Percentiles rank a stretch among this genome's conserved stretches.
Evolutionary conservation across 129 eudicot genomes (phyloP).

Genomic region (Glebionis coronaria): DNA sequence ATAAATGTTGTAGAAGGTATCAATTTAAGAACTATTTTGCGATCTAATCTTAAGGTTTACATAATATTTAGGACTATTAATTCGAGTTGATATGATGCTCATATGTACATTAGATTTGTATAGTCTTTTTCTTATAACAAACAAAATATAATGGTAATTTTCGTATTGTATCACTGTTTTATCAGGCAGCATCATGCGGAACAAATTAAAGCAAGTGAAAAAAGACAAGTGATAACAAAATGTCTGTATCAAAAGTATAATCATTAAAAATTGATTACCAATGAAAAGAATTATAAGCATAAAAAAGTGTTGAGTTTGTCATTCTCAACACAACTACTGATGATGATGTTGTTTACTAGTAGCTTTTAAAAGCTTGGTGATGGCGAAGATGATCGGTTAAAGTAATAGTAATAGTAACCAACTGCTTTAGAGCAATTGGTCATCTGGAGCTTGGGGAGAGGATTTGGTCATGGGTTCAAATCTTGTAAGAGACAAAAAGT

Average conservation of each 20-base stretch:
- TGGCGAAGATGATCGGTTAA: no score
- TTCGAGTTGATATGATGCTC: not conserved
- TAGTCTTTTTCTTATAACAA: not conserved
- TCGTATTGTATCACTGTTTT: not conserved
- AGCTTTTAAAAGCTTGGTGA: no score
- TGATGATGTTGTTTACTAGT: no score
- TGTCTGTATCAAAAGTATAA: not conserved
- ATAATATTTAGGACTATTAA: not conserved
- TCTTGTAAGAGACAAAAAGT: no score
- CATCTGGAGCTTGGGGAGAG: no score
- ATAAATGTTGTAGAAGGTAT: not conserved
- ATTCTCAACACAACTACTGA: no score
- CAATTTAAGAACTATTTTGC: not conserved
- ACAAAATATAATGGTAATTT: not conserved
- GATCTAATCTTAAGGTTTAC: not conserved
- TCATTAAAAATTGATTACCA: constrained; percentile 13
- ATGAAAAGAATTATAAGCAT: constrained; percentile 20
- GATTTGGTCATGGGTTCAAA: no score
- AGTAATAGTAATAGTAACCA: no score
- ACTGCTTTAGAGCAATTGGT: no score
- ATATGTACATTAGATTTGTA: not conserved
- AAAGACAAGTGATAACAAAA: not conserved
- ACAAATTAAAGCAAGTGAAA: constrained; percentile 15
- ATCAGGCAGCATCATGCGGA: constrained; percentile 11
- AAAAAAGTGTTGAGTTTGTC: constrained; percentile 17